phyloP scores from a whole-genome alignment of 805 yeast species.

The Starmerella geochares region DNA sequence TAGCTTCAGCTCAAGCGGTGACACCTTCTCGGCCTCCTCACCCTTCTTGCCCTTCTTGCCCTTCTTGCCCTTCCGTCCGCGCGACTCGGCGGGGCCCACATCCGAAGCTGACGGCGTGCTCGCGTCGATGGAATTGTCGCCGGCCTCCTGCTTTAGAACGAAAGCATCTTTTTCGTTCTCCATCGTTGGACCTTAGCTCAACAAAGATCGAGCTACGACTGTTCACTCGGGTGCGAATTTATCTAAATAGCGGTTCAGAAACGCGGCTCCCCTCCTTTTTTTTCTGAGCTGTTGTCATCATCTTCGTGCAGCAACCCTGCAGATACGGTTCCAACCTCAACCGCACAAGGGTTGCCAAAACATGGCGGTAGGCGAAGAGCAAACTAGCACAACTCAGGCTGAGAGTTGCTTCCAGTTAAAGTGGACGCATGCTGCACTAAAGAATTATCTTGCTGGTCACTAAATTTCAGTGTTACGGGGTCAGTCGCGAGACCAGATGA shows the following conservation, averaged over 20 bases:
- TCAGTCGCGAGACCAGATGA: no score
- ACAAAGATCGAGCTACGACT: neutral
- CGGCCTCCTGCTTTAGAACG: neutral
- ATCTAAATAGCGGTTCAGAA: no score
- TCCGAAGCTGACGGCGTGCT: neutral
- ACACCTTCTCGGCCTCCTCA: constrained; percentile 8
- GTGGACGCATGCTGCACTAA: no score
- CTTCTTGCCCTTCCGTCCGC: neutral
- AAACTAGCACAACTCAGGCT: no score
- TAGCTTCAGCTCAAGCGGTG: constrained; percentile 18
- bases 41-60: constrained; percentile 4
- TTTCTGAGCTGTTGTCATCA: neutral
- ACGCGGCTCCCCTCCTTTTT: neutral
- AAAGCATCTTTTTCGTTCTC: constrained; percentile 3
- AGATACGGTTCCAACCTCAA: neutral
- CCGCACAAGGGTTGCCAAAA: no score
- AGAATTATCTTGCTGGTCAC: no score
- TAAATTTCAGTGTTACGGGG: no score
- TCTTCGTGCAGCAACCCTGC: neutral
- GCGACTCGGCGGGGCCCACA: neutral
- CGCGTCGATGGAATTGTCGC: neutral
- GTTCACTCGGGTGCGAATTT: no score
- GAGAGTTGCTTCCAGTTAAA: no score
- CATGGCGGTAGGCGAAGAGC: no score
- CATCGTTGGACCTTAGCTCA: neutral